Evolutionary conservation across 2,329 filamentous ascomycete species (phyloP).

Genomic region (Gyromitra esculenta): DNA sequence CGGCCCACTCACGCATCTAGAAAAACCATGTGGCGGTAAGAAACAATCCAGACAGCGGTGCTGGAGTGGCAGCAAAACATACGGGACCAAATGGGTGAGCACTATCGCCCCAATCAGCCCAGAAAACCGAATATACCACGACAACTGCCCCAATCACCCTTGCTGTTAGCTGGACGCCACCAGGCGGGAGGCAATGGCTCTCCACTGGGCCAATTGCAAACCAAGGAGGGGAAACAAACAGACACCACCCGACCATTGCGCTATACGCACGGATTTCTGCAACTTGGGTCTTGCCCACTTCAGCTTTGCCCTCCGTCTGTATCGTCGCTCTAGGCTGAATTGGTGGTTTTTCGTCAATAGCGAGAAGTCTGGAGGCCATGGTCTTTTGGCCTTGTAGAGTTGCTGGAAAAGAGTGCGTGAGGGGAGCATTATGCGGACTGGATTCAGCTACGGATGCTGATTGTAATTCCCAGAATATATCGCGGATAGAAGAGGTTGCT

Average conservation of each 20-base stretch:
- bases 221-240: conserved; percentile 60
- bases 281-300: conserved; percentile 70
- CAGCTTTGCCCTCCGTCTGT: conserved; percentile 69
- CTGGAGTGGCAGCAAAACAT: conserved; percentile 48
- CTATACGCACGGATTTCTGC: conserved; percentile 68
- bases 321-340: conserved; percentile 74
- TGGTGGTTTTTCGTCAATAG: conserved; percentile 72
- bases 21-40: conserved; percentile 4
- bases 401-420: conserved; percentile 33
- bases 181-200: conserved; percentile 1
- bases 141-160: conserved; percentile 59
- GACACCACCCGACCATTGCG: conserved; percentile 67
- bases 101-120: conserved; percentile 63
- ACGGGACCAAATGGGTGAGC: conserved; percentile 62
- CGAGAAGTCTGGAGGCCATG: conserved; percentile 73
- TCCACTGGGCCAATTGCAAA: conserved; percentile 7
- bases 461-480: conserved; percentile 6
- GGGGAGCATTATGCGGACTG: conserved; percentile 38
- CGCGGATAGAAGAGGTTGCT: not conserved
- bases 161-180: conserved; percentile 2
- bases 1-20: conserved; percentile 49
- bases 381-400: conserved; percentile 68
- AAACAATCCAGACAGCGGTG: not conserved
- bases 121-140: conserved; percentile 62
- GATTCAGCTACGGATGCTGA: conserved; percentile 1